Evolutionary conservation across 2,329 filamentous ascomycete genomes (phyloP).

Genomic region (Curvularia verruculosa): DNA sequence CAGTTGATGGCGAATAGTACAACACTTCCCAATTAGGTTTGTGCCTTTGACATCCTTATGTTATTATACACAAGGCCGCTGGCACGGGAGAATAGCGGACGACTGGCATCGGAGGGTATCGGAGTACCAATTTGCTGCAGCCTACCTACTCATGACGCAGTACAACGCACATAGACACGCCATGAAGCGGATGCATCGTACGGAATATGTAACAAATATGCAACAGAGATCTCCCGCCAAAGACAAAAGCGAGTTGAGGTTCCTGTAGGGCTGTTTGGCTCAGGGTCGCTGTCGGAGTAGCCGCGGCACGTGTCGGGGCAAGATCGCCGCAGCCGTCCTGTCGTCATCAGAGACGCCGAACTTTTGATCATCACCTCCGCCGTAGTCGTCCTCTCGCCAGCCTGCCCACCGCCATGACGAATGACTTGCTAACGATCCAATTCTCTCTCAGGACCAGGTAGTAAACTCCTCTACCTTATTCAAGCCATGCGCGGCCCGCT

Average conservation of each 20-base stretch:
- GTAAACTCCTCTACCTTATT: conserved; percentile 26
- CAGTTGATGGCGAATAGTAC: too few species aligned
- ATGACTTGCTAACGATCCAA: conserved; percentile 22
- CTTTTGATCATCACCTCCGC: conserved; percentile 30
- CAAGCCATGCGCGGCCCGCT: conserved; percentile 46
- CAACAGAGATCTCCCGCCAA: background rate
- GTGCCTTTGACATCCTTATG: background rate
- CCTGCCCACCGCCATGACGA: conserved; percentile 33
- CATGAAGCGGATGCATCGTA: background rate
- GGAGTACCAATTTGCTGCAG: background rate
- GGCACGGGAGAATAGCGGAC: background rate
- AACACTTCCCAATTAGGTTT: background rate
- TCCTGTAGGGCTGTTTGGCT: background rate
- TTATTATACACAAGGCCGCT: background rate
- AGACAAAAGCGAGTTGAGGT: background rate
- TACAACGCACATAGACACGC: background rate
- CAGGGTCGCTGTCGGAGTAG: conserved; percentile 6
- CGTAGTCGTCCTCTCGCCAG: conserved; percentile 21
- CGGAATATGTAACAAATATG: background rate
- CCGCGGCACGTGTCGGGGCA: conserved; percentile 32
- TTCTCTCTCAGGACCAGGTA: conserved; percentile 29
- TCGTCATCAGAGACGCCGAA: conserved; percentile 41
- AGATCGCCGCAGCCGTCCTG: conserved; percentile 22
- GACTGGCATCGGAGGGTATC: background rate
- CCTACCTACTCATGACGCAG: conserved; percentile 4